phyloP scores from a whole-genome alignment of 768 basidiomycete species.

The Tricholoma flavovirens region DNA sequence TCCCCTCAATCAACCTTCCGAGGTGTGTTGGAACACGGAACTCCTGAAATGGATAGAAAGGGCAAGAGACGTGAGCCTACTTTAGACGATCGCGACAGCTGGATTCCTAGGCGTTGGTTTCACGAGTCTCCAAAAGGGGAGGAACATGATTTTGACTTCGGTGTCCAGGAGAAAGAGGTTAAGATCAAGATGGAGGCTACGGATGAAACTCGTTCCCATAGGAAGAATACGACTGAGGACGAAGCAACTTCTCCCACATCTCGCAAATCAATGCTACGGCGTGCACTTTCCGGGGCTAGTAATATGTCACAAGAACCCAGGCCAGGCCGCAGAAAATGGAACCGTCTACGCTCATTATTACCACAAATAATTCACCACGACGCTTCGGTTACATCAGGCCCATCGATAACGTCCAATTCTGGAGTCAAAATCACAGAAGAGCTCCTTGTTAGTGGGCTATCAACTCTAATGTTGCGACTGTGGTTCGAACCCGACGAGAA shows the following conservation, averaged over 20 bases:
- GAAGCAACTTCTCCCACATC: conserved; percentile 2
- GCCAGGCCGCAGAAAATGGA: conserved; percentile 46
- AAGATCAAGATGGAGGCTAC: conserved; percentile 1
- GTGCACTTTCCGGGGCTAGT: conserved; percentile 29
- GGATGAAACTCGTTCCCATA: background rate
- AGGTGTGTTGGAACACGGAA: conserved; percentile 50
- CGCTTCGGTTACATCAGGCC: conserved; percentile 25
- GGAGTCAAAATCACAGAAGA: conserved; percentile 84
- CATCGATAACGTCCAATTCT: conserved; percentile 44
- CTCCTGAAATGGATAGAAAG: conserved; percentile 46
- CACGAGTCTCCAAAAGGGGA: conserved; percentile 49
- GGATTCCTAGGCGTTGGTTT: conserved; percentile 52
- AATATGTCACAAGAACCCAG: conserved; percentile 20
- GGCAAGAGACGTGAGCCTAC: conserved; percentile 47
- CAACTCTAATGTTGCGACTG: conserved; percentile 69
- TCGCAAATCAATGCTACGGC: conserved; percentile 18
- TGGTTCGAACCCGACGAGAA: conserved; percentile 89
- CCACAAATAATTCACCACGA: conserved; percentile 44
- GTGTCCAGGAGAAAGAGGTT: background rate
- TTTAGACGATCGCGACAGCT: conserved; percentile 37
- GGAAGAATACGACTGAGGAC: conserved; percentile 8
- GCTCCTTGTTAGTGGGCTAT: conserved; percentile 73
- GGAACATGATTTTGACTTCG: conserved; percentile 29
- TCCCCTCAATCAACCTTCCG: conserved; percentile 43
- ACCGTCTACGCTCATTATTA: conserved; percentile 57